Evolutionary conservation across 768 basidiomycete species (phyloP).

Genomic region (Lactarius psammicola): DNA sequence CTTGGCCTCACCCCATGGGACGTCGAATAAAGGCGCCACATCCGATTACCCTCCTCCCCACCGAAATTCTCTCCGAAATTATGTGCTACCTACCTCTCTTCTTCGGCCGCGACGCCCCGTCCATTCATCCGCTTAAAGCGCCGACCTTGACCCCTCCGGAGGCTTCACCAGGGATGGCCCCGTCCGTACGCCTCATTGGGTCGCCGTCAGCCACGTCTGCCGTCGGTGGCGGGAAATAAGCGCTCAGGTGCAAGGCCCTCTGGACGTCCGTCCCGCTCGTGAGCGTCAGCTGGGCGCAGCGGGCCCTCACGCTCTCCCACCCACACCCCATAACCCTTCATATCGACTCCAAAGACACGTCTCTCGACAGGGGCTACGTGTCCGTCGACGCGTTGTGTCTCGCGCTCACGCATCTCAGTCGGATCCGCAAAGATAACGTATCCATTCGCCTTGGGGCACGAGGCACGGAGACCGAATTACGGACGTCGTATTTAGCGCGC

Average conservation of each 20-base stretch:
- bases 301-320: constrained; percentile 20
- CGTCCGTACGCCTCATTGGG: constrained; percentile 27
- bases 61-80: constrained; percentile 23
- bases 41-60: constrained; percentile 16
- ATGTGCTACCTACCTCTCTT: constrained; percentile 25
- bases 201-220: constrained; percentile 26
- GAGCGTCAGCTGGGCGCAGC: constrained; percentile 16
- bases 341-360: constrained; percentile 17
- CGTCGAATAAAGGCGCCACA: background rate
- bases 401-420: constrained; percentile 6
- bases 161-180: constrained; percentile 15
- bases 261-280: constrained; percentile 24
- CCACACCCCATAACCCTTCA: constrained; percentile 19
- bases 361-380: constrained; percentile 22
- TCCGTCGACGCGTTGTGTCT: constrained; percentile 17
- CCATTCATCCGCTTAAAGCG: constrained; percentile 18
- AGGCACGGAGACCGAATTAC: constrained; percentile 18
- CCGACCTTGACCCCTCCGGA: constrained; percentile 18
- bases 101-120: constrained; percentile 12
- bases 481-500: constrained; percentile 10
- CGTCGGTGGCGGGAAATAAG: constrained; percentile 22
- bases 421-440: constrained; percentile 14
- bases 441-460: constrained; percentile 23
- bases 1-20: background rate
- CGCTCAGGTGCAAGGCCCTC: constrained; percentile 18